A percentile compares a stretch with the other conserved stretches of the same genome.
phyloP scores from a whole-genome alignment of 1,284 basidiomycete genomes.

The Ganoderma resinaceum region DNA sequence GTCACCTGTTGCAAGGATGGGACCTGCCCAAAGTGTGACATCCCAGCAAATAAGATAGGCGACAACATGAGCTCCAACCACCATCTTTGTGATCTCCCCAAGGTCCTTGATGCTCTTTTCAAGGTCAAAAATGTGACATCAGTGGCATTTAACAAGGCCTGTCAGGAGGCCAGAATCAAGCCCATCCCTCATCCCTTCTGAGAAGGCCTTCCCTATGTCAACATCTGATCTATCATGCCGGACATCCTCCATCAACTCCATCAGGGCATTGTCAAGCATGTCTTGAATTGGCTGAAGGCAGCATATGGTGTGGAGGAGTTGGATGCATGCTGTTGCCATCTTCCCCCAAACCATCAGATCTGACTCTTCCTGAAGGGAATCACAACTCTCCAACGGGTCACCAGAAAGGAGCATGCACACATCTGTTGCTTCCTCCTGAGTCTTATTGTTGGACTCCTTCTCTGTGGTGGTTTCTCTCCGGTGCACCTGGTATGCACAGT shows the following conservation, averaged over 20 bases:
- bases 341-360: slow-evolving; percentile 21
- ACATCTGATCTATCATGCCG: not conserved
- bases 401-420: slow-evolving; percentile 31
- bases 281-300: not conserved
- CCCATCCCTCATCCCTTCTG: not conserved
- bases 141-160: not conserved
- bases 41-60: not conserved
- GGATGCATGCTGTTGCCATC: not conserved
- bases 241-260: not conserved
- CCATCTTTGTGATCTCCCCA: not conserved
- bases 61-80: not conserved
- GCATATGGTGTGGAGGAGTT: not conserved
- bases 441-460: slow-evolving; percentile 30
- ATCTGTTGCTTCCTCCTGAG: slow-evolving; percentile 38
- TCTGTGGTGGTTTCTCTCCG: slow-evolving; percentile 12
- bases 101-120: not conserved
- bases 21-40: not conserved
- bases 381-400: slow-evolving; percentile 24
- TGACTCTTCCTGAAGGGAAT: slow-evolving; percentile 34
- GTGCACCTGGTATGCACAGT: not conserved
- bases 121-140: not conserved
- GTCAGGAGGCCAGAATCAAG: not conserved
- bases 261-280: not conserved
- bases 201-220: not conserved
- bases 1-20: not conserved